phyloP scores from a whole-genome alignment of 805 yeast species.

The Isabelozyma heimii region DNA sequence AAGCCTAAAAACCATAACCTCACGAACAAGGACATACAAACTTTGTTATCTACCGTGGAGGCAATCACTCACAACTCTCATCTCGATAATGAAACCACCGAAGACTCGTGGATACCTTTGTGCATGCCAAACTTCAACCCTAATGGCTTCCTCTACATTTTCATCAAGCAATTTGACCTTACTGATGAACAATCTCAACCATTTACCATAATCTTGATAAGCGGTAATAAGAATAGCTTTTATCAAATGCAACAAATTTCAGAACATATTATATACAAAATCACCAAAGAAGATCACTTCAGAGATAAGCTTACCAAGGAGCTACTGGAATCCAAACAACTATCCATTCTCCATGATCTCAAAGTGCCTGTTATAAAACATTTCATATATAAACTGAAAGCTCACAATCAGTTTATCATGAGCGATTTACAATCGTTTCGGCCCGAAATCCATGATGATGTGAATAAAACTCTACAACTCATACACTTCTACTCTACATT shows the following conservation, averaged over 20 bases:
- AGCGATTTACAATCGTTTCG: conserved; percentile 26
- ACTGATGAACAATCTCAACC: conserved; percentile 13
- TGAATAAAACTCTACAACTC: conserved; percentile 33
- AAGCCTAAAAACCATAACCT: conserved; percentile 77
- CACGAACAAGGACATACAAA: conserved; percentile 77
- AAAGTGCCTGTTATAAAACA: conserved; percentile 54
- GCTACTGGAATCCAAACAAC: conserved; percentile 10
- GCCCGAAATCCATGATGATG: conserved; percentile 14
- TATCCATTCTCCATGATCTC: conserved; percentile 20
- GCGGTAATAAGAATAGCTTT: conserved; percentile 77
- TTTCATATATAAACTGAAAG: conserved; percentile 74
- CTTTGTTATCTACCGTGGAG: conserved; percentile 68
- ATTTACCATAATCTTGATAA: conserved; percentile 46
- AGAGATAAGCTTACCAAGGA: conserved; percentile 20
- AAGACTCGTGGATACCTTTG: conserved; percentile 91
- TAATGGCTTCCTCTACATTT: conserved; percentile 82
- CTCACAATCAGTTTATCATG: conserved; percentile 62
- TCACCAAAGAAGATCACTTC: conserved; percentile 19
- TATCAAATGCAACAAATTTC: conserved; percentile 68
- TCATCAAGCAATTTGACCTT: conserved; percentile 47
- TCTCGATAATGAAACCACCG: conserved; percentile 20
- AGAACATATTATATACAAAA: conserved; percentile 41
- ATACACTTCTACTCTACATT: conserved; percentile 31
- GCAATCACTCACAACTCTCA: conserved; percentile 31
- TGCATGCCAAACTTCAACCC: conserved; percentile 90